Evolutionary conservation across 2,329 filamentous ascomycete genomes (phyloP).

Genomic region (Aspergillus eucalypticola): DNA sequence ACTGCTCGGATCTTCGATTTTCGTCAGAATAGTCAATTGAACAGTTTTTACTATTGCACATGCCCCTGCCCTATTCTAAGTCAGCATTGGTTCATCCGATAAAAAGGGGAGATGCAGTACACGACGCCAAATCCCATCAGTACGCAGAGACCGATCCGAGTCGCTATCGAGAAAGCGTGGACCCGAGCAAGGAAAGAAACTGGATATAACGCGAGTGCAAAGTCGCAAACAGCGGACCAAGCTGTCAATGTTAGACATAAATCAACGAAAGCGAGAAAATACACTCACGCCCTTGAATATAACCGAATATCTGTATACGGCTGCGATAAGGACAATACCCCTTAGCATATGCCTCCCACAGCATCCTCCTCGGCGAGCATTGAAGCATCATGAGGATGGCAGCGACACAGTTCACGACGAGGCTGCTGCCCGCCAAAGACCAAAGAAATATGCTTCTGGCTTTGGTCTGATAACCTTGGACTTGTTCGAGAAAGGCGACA

Average conservation of each 20-base stretch:
- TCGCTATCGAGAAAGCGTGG: slow-evolving; percentile 17
- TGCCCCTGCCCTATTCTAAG: slow-evolving; percentile 16
- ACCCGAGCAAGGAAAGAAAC: slow-evolving; percentile 27
- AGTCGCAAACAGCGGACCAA: slow-evolving; percentile 24
- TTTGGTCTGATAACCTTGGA: slow-evolving; percentile 23
- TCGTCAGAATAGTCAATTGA: slow-evolving; percentile 11
- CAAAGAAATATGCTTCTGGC: background rate
- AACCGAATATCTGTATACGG: slow-evolving; percentile 18
- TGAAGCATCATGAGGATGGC: background rate
- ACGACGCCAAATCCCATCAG: slow-evolving; percentile 30
- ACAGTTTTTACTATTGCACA: slow-evolving; percentile 23
- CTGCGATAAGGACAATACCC: slow-evolving; percentile 17
- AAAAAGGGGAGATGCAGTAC: slow-evolving; percentile 3
- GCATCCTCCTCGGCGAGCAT: slow-evolving; percentile 7
- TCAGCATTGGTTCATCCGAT: background rate
- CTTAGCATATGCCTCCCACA: slow-evolving; percentile 17
- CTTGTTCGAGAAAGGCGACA: slow-evolving; percentile 24
- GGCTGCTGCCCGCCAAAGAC: background rate
- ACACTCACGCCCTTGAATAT: slow-evolving; percentile 25
- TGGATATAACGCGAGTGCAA: slow-evolving; percentile 28
- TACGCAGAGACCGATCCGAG: slow-evolving; percentile 28
- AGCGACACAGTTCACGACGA: slow-evolving; percentile 1
- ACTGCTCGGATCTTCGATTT: slow-evolving; percentile 18
- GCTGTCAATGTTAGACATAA: slow-evolving; percentile 2
- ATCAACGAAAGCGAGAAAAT: background rate